Evolutionary conservation across 2,329 filamentous ascomycete species (phyloP).

Genomic region (Nigrograna mackinnonii): DNA sequence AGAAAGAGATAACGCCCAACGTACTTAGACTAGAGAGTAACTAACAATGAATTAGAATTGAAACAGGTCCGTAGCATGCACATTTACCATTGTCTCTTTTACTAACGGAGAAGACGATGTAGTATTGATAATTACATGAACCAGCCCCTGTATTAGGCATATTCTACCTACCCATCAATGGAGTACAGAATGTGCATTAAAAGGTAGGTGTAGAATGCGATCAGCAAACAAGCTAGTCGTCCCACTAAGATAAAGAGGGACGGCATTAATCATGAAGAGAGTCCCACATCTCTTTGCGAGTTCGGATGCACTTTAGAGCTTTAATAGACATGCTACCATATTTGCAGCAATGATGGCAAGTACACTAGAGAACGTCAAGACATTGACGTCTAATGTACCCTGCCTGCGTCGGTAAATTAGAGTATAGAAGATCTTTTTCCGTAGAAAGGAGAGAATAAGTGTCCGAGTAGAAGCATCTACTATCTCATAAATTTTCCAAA

Average conservation of each 20-base stretch:
- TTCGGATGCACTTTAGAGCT: slow-evolving; percentile 2
- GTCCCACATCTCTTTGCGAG: slow-evolving; percentile 10
- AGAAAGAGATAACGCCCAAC: slow-evolving; percentile 3
- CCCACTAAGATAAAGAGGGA: slow-evolving; percentile 12
- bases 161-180: slow-evolving; percentile 12
- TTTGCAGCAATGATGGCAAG: slow-evolving; percentile 6
- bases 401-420: slow-evolving; percentile 2
- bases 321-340: slow-evolving; percentile 6
- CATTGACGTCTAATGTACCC: slow-evolving; percentile 3
- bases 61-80: background rate
- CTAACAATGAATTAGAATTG: background rate
- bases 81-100: slow-evolving; percentile 3
- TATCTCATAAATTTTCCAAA: slow-evolving; percentile 6
- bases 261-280: slow-evolving; percentile 12
- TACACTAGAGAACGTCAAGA: background rate
- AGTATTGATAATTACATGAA: slow-evolving; percentile 4
- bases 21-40: background rate
- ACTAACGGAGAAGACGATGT: background rate
- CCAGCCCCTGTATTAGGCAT: slow-evolving; percentile 10
- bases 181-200: slow-evolving; percentile 7
- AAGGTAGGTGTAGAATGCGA: slow-evolving; percentile 2
- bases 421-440: slow-evolving; percentile 10
- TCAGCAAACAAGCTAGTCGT: slow-evolving; percentile 10
- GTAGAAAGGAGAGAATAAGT: slow-evolving; percentile 5
- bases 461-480: slow-evolving; percentile 1